Conservation (phyloP, 257 asterid species). For the Thymus quinquecostatus region DNA sequence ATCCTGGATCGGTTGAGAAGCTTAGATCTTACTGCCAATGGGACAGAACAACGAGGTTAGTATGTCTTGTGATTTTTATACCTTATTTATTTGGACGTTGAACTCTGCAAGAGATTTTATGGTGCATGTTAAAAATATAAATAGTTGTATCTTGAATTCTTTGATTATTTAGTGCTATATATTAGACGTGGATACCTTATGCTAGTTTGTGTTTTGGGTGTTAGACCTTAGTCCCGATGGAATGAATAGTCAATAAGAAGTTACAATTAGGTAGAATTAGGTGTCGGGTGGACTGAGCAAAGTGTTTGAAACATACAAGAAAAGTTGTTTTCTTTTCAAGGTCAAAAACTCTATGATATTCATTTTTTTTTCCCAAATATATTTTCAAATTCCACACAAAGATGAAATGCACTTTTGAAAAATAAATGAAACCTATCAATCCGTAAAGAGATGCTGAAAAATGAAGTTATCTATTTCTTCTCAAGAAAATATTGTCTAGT, state of each 20-base stretch:
- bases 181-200: not conserved
- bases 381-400: too few species aligned
- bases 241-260: too few species aligned
- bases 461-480: not conserved
- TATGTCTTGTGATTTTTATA: not conserved
- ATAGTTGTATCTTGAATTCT: not conserved
- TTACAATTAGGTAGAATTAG: too few species aligned
- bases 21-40: conserved; percentile 56
- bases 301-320: not conserved
- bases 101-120: not conserved
- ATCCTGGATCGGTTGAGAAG: conserved; percentile 58
- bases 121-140: not conserved
- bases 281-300: not conserved
- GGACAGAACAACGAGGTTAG: conserved; percentile 66
- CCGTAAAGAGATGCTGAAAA: not conserved
- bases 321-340: not conserved
- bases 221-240: not conserved
- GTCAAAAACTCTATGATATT: not conserved
- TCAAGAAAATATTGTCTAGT: not conserved
- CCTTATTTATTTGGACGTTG: not conserved
- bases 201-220: not conserved
- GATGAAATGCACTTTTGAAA: too few species aligned
- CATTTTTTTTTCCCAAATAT: too few species aligned
- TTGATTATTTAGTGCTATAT: not conserved
- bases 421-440: too few species aligned